These are phyloP conservation scores for Cylindrotheca closterium DNA, from an alignment of 108 stramenopile species.

Conservation along the genomic window DNA sequence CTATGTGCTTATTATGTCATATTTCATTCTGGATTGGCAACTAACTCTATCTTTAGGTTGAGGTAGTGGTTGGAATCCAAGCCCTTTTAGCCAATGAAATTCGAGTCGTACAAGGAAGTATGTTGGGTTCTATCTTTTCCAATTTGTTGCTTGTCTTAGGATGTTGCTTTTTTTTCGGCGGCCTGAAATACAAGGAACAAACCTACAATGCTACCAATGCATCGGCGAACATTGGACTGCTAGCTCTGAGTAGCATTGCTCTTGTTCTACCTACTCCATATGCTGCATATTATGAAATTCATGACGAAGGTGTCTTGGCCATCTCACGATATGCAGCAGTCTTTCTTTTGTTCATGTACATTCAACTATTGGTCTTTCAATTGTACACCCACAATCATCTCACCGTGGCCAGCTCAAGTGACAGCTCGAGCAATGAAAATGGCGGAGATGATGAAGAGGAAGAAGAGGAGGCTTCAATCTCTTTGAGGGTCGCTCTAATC, in stretches of 20 bases:
- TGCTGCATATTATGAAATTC: constrained; percentile 55
- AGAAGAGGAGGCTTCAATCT: constrained; percentile 48
- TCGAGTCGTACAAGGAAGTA: constrained; percentile 92
- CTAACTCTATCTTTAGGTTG: no score
- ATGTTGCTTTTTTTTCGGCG: constrained; percentile 95
- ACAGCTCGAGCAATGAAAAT: constrained; percentile 43
- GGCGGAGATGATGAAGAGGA: constrained; percentile 10
- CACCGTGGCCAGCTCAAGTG: constrained; percentile 5
- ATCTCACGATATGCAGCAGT: constrained; percentile 85
- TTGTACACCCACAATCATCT: constrained; percentile 69
- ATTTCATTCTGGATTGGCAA: no score
- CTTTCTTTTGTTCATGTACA: constrained; percentile 89
- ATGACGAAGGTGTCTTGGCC: constrained; percentile 65
- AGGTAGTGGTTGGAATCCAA: constrained; percentile 88
- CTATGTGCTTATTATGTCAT: no score
- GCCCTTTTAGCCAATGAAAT: constrained; percentile 77
- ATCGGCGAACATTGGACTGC: constrained; percentile 72
- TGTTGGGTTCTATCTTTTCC: constrained; percentile 94
- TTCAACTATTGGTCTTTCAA: constrained; percentile 91
- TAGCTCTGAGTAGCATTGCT: constrained; percentile 81
- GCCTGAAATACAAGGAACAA: constrained; percentile 86
- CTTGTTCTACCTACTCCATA: constrained; percentile 87
- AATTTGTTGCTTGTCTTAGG: constrained; percentile 95
- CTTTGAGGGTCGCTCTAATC: constrained; percentile 66
- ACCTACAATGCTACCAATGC: constrained; percentile 77